Percentiles rank a stretch among this genome's conserved stretches.
Evolutionary conservation across 108 stramenopile species (phyloP).

Genomic region (Parietichytrium sp.): DNA sequence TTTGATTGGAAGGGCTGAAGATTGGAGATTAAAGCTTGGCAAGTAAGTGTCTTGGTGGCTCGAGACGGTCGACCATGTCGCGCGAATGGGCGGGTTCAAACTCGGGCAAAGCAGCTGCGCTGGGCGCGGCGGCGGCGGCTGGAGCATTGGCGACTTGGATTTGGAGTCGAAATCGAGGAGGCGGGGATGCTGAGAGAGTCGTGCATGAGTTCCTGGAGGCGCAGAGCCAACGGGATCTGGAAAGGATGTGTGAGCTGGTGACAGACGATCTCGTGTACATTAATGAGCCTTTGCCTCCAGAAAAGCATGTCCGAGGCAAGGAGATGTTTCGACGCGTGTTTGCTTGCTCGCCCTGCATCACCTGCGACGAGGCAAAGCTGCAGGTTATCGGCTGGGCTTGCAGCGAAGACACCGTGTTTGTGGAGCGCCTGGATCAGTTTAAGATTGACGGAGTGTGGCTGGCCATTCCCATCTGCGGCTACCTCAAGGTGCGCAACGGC

Average conservation of each 20-base stretch:
- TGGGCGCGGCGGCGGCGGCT: too few relatives aligned
- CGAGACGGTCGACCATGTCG: too few relatives aligned
- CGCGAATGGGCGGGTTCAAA: too few relatives aligned
- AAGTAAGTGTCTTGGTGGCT: too few relatives aligned
- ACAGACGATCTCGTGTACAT: slow-evolving; percentile 14
- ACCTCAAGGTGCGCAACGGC: slow-evolving; percentile 21
- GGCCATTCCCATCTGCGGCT: slow-evolving; percentile 1
- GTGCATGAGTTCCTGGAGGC: neutral
- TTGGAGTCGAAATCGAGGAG: too few relatives aligned
- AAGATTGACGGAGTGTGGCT: neutral
- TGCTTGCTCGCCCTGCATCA: neutral
- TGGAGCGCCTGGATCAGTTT: neutral
- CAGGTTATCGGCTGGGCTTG: neutral
- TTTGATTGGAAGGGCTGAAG: too few relatives aligned
- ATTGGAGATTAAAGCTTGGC: too few relatives aligned
- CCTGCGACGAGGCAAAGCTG: neutral
- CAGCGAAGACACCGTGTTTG: neutral
- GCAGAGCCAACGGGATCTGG: neutral
- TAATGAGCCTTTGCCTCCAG: neutral
- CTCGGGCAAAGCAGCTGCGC: too few relatives aligned
- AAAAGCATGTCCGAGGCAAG: neutral
- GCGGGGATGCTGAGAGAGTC: neutral
- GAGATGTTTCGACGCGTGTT: neutral
- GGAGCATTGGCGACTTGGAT: too few relatives aligned
- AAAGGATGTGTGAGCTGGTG: neutral